These are phyloP conservation scores for Setaria viridis DNA, from an alignment of 202 grass and related monocot genomes.

Conservation along the genomic window DNA sequence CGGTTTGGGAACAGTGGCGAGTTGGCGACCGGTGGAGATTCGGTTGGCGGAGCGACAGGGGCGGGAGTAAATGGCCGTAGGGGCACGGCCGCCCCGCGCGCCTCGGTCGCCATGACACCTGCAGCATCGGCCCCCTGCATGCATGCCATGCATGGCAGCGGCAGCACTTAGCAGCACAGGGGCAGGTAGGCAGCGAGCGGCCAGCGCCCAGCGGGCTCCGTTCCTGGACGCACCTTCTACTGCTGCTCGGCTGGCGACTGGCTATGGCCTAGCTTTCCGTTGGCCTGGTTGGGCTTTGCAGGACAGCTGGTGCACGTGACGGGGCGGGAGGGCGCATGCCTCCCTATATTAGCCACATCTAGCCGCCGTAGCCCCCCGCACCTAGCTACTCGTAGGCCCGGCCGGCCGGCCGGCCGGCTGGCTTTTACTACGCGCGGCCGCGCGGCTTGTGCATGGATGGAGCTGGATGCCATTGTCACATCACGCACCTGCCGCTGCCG, in stretches of 20 bases:
- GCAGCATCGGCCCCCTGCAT: background rate
- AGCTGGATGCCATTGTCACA: conserved; percentile 48
- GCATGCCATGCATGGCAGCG: conserved; percentile 7
- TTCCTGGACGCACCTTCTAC: background rate
- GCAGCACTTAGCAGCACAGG: background rate
- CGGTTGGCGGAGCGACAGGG: background rate
- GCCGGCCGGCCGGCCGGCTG: background rate
- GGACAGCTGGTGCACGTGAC: conserved; percentile 47
- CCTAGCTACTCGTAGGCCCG: background rate
- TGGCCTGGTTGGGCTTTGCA: conserved; percentile 38
- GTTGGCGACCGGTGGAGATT: background rate
- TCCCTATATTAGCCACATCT: conserved; percentile 53
- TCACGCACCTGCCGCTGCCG: conserved; percentile 27
- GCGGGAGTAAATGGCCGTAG: conserved; percentile 27
- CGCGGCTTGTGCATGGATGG: background rate
- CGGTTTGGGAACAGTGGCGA: background rate
- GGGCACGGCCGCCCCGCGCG: conserved; percentile 19
- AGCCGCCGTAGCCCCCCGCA: conserved; percentile 3
- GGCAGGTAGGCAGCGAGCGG: background rate
- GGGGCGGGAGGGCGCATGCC: conserved; percentile 52
- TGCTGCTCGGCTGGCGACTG: background rate
- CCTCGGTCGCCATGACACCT: conserved; percentile 24
- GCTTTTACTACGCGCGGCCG: too few species aligned
- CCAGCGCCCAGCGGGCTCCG: background rate
- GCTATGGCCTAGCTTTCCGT: background rate